Evolutionary conservation across 352 stramenopile species (phyloP).

Genomic region (Globisporangium abappressorium): DNA sequence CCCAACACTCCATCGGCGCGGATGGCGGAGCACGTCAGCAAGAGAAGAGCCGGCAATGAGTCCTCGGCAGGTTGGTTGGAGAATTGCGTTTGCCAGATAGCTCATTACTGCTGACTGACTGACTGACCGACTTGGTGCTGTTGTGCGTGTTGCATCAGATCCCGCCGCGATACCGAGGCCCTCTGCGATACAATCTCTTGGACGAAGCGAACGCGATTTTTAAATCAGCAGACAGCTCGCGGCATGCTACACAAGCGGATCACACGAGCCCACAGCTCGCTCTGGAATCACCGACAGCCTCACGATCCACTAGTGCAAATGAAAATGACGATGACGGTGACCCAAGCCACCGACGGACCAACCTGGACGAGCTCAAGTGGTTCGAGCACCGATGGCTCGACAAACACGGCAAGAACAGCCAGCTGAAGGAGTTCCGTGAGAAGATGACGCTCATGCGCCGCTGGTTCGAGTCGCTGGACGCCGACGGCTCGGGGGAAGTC

Average conservation of each 20-base stretch:
- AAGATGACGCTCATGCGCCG: slow-evolving; percentile 66
- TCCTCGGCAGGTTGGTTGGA: slow-evolving; percentile 26
- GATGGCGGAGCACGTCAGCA: slow-evolving; percentile 47
- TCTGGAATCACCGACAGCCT: neutral
- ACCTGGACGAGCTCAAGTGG: slow-evolving; percentile 70
- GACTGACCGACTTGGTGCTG: neutral
- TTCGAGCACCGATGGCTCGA: slow-evolving; percentile 74
- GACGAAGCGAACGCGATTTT: slow-evolving; percentile 4
- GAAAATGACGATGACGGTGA: slow-evolving; percentile 5
- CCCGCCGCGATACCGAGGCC: slow-evolving; percentile 34
- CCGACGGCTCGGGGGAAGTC: slow-evolving; percentile 76
- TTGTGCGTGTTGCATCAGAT: slow-evolving; percentile 24
- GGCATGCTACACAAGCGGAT: neutral
- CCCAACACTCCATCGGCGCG: slow-evolving; percentile 45
- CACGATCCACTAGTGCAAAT: neutral
- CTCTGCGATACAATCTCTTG: slow-evolving; percentile 33
- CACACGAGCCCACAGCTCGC: neutral
- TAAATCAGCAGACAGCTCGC: neutral
- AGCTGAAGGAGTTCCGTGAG: slow-evolving; percentile 62
- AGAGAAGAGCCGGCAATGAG: slow-evolving; percentile 14
- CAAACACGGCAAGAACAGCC: slow-evolving; percentile 69
- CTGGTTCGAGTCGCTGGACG: slow-evolving; percentile 89
- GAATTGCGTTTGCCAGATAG: neutral
- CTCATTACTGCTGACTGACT: neutral
- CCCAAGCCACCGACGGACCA: slow-evolving; percentile 27